Percentiles rank a stretch among this genome's conserved stretches.
Conservation (phyloP, 2,329 filamentous ascomycete species). For the Exophiala aquamarina region DNA sequence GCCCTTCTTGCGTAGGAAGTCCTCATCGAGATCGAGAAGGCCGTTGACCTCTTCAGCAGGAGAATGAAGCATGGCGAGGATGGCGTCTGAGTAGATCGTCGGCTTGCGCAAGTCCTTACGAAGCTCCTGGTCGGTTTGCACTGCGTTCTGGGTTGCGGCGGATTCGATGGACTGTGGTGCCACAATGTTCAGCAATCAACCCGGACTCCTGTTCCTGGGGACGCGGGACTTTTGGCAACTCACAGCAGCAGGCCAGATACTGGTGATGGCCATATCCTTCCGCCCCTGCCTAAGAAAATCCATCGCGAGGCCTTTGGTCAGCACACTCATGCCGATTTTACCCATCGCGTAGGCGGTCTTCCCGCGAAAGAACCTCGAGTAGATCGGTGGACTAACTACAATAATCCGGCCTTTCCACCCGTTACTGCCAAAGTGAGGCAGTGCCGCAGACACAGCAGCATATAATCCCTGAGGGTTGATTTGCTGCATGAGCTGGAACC, state of each 20-base stretch:
- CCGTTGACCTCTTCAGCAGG: slow-evolving; percentile 67
- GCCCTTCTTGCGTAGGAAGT: slow-evolving; percentile 69
- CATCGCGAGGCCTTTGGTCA: slow-evolving; percentile 80
- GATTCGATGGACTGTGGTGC: slow-evolving; percentile 70
- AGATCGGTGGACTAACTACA: slow-evolving; percentile 81
- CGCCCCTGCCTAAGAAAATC: slow-evolving; percentile 70
- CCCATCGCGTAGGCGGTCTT: slow-evolving; percentile 80
- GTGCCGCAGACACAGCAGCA: slow-evolving; percentile 64
- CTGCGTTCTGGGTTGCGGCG: slow-evolving; percentile 64
- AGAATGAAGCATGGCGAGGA: slow-evolving; percentile 68
- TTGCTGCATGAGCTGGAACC: slow-evolving; percentile 76
- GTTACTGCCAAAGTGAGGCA: slow-evolving; percentile 58
- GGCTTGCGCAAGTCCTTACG: slow-evolving; percentile 64
- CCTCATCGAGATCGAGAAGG: slow-evolving; percentile 72
- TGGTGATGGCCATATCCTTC: slow-evolving; percentile 71
- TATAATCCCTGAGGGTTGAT: slow-evolving; percentile 78
- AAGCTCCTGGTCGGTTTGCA: slow-evolving; percentile 43
- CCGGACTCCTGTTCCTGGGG: no score
- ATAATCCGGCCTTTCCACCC: slow-evolving; percentile 64
- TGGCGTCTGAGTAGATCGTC: slow-evolving; percentile 76
- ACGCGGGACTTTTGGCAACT: no score
- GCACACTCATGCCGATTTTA: slow-evolving; percentile 71
- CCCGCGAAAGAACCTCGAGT: slow-evolving; percentile 78
- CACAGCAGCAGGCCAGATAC: slow-evolving; percentile 78
- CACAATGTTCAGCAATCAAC: no score